Conservation (phyloP, 2,329 filamentous ascomycete species). For the Colletotrichum godetiae region DNA sequence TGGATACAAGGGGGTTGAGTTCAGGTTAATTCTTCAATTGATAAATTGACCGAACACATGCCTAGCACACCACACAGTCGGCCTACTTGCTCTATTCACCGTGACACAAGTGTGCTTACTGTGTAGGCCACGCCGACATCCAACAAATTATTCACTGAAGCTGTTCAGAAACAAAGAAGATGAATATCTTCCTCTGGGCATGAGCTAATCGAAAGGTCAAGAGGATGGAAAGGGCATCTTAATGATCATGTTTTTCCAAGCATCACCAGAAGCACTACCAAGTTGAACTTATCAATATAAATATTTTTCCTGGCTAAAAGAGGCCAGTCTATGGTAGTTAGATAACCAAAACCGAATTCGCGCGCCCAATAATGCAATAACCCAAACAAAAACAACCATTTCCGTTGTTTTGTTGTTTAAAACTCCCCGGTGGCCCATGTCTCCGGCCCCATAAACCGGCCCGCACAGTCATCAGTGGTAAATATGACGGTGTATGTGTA, state of each 20-base stretch:
- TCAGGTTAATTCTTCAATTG: too few relatives aligned
- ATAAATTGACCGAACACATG: too few relatives aligned
- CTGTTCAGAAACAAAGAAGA: too few relatives aligned
- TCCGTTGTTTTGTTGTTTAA: constrained; percentile 1
- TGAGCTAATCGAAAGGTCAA: not conserved
- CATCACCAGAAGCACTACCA: not conserved
- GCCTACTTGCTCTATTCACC: too few relatives aligned
- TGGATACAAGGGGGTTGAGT: too few relatives aligned
- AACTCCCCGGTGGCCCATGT: constrained; percentile 11
- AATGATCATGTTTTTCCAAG: not conserved
- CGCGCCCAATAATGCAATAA: not conserved
- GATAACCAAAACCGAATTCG: too few relatives aligned
- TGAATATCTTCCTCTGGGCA: too few relatives aligned
- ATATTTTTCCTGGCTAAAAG: not conserved
- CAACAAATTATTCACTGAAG: too few relatives aligned
- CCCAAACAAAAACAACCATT: not conserved
- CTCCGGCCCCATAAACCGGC: not conserved
- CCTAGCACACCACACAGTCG: too few relatives aligned
- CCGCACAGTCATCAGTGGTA: not conserved
- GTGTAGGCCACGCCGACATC: too few relatives aligned
- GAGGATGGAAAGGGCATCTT: not conserved
- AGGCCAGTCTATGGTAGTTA: not conserved
- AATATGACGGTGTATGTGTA: not conserved
- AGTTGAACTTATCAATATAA: not conserved
- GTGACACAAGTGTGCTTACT: too few relatives aligned